Percentiles rank a stretch among this genome's conserved stretches.
Conservation (phyloP, 2,329 filamentous ascomycete genomes). For the Fusarium sp. region DNA sequence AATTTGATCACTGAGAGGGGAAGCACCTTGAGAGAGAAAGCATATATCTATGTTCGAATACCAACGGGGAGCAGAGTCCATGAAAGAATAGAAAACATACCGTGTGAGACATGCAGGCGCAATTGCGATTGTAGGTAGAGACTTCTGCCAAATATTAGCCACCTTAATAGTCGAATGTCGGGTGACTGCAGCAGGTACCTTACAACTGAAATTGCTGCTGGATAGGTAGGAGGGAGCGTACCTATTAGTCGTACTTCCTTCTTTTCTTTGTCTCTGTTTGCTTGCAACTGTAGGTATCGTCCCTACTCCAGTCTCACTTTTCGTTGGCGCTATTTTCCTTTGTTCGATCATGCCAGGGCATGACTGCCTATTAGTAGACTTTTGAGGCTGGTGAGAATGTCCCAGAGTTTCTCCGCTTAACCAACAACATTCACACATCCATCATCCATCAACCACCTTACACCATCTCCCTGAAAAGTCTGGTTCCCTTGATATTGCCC, state of each 20-base stretch:
- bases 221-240: too few species aligned
- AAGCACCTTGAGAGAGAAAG: not conserved
- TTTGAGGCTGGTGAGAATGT: not conserved
- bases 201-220: not conserved
- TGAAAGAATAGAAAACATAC: not conserved
- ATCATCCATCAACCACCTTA: not conserved
- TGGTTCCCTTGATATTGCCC: not conserved
- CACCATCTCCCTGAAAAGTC: not conserved
- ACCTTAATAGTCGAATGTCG: conserved; percentile 9
- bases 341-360: not conserved
- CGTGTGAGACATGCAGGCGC: not conserved
- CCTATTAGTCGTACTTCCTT: not conserved
- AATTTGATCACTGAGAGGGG: not conserved
- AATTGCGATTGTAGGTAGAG: not conserved
- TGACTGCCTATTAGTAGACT: conserved; percentile 3
- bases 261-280: conserved; percentile 21
- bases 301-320: not conserved
- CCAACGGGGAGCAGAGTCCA: not conserved
- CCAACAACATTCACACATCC: conserved; percentile 15
- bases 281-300: not conserved
- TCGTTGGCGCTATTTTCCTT: not conserved
- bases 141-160: conserved; percentile 12
- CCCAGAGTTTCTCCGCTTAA: conserved; percentile 33
- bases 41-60: not conserved
- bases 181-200: conserved; percentile 18